phyloP scores from a whole-genome alignment of 495 filamentous ascomycete species.

The Neurospora sp. region DNA sequence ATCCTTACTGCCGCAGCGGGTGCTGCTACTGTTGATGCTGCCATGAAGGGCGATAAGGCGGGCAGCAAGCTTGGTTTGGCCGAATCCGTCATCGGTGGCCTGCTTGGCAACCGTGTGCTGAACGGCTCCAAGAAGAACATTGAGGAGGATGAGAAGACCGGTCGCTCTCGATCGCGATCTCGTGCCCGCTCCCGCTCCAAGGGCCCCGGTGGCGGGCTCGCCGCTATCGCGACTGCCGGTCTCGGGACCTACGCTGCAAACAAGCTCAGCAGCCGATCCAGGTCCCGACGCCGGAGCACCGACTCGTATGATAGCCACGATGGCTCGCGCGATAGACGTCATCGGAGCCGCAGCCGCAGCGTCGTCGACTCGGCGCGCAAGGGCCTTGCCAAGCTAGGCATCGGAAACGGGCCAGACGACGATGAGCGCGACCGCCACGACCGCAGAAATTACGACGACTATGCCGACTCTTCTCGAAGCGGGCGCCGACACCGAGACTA shows the following conservation, averaged over 20 bases:
- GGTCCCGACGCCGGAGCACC: conserved; percentile 35
- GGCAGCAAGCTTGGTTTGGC: conserved; percentile 54
- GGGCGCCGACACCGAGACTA: conserved; percentile 26
- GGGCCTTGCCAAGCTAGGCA: conserved; percentile 35
- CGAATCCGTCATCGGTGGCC: conserved; percentile 76
- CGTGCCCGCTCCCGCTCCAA: conserved; percentile 36
- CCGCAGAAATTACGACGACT: conserved; percentile 23
- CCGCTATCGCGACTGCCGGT: conserved; percentile 63
- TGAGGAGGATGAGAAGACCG: conserved; percentile 41
- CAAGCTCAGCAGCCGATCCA: conserved; percentile 61
- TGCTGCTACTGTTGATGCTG: conserved; percentile 73
- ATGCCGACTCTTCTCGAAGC: conserved; percentile 23
- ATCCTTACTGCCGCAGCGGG: conserved; percentile 78
- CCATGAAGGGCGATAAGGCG: conserved; percentile 59
- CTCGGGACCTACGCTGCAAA: conserved; percentile 73
- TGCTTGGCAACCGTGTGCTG: conserved; percentile 69
- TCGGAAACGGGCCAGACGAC: conserved; percentile 37
- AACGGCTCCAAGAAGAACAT: conserved; percentile 62
- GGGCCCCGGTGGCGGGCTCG: conserved; percentile 41
- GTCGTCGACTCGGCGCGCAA: conserved; percentile 35
- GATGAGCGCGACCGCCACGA: conserved; percentile 26
- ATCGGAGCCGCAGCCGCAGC: conserved; percentile 41
- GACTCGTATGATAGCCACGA: conserved; percentile 44
- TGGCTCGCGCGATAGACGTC: conserved; percentile 24
- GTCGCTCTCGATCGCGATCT: conserved; percentile 40